Base-by-base conservation (phyloP, 306 rosid genomes). In the Begonia peltatifolia region DNA sequence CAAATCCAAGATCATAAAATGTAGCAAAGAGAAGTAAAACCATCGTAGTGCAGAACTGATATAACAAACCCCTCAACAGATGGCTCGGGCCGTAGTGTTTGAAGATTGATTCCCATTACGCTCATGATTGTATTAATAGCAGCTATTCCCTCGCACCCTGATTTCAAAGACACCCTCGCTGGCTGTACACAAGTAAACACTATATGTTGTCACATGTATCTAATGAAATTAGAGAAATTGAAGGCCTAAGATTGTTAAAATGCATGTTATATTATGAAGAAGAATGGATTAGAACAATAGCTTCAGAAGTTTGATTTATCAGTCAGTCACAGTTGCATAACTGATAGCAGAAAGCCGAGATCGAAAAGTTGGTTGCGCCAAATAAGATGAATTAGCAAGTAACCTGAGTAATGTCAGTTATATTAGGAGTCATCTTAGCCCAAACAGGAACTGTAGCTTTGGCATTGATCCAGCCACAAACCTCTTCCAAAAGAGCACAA, bases 401-500 rank as follows among this genome's bases (percentile, higher is more conserved):
- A 57, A 66, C 99, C 95, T 75, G 81, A 36, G 95, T 57, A 69
- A 90, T 90, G 52, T 90, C 99, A 18, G 95, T 90, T 66, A 90
- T 62, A 63, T 90, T 90, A 63, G 99, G 99, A 65, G 99, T 90
- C 99, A 90, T 90, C 90, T 90, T 90, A 11, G 95, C 95, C 99
- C 99, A 86, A 69, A 90, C 99, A 54, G 95, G 99, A 62, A 90
- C 56, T 5, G 92, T 74, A 55, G 99, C 95, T 71, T 90, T 90
- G 4, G 94, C 87, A 68, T 90, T 90, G 49, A 90, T 68, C 99
- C 99, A 90, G 50, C 92, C 95, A 69, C 95, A 86, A 61, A 81
- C 74, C 69, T 90, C 99, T 86, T 86, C 94, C 57, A 90, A 48
- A 70, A 90, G 95, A 1, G 63, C 82, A 46, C 94, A 90, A 68